Evolutionary conservation across 2,329 filamentous ascomycete genomes (phyloP), one percentile per base, ranked within the genome.

Genomic region (Didymellaceae sp.): DNA sequence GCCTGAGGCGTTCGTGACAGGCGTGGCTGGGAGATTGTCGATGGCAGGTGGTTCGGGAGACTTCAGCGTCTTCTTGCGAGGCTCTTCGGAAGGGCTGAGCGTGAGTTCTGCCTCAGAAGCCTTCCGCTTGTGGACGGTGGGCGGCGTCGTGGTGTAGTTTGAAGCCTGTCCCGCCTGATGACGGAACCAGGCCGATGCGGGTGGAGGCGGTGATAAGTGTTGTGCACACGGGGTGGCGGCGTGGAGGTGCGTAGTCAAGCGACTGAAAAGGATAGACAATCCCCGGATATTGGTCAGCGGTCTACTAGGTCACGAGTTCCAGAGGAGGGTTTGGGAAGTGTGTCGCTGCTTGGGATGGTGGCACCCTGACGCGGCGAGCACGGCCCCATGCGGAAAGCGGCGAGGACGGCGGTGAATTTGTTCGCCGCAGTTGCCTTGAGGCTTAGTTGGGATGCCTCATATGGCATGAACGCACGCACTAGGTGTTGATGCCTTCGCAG

Each of bases 61-160:
- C 28, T 55, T 48, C 2, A 35, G 22, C 45, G 64, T 62, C 57
- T 71, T 74, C 52, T 67, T 69, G 24, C 57, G 58, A 25, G 70
- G 68, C 46, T 61, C 60, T 45, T 68, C 59, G 54, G 62, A 54
- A 41, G 61, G 52, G 30, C 57, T 57, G 45, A 64, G 54, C 37
- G 58, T 60, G 52, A 66, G 64, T 40, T 63, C 59, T 54, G 63
- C 56, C 57, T 72, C 71, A 61, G 65, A 67, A 58, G 71, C 71
- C 70, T 74, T 74, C 53, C 72, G 71, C 63, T 74, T 74, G 56
- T 62, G 67, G 51, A 62, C 61, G 50, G 65, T 55, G 54, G 70
- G 62, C 63, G 70, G 61, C 72, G 72, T 74, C 53, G 67, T 74
- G 71, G 62, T 64, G 53, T 55, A 63, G 30, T 53, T 58, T 58